A percentile compares a stretch with the other conserved stretches of the same genome.
These are phyloP conservation scores for Ophiostoma ulmi DNA, from an alignment of 2,329 filamentous ascomycete species.

Conservation along the genomic window DNA sequence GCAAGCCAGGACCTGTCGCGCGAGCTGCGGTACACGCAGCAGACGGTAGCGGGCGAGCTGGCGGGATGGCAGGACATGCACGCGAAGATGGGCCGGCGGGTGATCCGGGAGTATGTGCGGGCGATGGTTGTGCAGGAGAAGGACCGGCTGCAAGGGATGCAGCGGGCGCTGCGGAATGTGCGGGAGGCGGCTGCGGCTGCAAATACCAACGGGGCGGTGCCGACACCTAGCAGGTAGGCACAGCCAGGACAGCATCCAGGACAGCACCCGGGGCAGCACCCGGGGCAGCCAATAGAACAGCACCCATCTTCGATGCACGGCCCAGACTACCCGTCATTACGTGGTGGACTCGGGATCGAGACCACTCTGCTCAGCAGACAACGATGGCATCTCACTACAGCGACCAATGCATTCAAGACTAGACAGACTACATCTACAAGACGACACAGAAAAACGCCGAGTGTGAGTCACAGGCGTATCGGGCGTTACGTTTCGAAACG, in stretches of 20 bases:
- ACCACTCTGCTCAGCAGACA: too few species aligned
- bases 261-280: background rate
- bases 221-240: background rate
- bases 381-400: background rate
- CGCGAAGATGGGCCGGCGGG: constrained; percentile 67
- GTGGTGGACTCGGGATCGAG: background rate
- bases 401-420: background rate
- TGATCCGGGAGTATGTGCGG: constrained; percentile 69
- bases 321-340: background rate
- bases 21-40: constrained; percentile 86
- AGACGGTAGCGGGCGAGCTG: constrained; percentile 84
- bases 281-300: background rate
- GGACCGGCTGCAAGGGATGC: constrained; percentile 73
- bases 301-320: background rate
- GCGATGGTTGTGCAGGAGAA: constrained; percentile 76
- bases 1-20: constrained; percentile 71
- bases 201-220: too few species aligned
- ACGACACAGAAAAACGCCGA: background rate
- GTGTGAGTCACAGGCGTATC: background rate
- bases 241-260: background rate
- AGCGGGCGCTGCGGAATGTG: constrained; percentile 66
- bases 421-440: background rate
- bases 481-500: background rate
- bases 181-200: constrained; percentile 27
- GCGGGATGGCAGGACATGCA: constrained; percentile 92